Percentiles rank a stretch among this genome's conserved stretches.
Evolutionary conservation across 345 rosid genomes (phyloP).

Genomic region (Acer negundo): DNA sequence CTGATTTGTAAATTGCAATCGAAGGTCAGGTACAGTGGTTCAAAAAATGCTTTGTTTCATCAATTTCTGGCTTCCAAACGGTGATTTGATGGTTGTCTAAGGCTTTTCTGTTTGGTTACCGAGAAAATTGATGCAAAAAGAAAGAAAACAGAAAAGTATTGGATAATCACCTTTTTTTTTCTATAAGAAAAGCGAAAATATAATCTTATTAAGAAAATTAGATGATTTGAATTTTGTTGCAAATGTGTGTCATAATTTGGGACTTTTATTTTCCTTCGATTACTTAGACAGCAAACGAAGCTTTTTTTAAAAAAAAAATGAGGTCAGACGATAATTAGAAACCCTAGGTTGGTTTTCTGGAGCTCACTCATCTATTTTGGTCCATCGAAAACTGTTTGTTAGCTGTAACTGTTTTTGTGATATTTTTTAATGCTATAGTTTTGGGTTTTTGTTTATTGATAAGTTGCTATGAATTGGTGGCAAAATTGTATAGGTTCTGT

Average conservation of each 20-base stretch:
- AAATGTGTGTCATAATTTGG: not conserved
- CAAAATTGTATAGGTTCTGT: not conserved
- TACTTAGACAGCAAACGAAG: no score
- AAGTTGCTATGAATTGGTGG: not conserved
- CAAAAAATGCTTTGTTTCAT: not conserved
- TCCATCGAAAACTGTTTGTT: not conserved
- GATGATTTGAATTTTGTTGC: not conserved
- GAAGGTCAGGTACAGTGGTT: conserved; percentile 13
- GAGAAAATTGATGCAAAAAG: not conserved
- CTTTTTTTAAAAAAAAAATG: not conserved
- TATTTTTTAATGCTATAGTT: not conserved
- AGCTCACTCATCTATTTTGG: not conserved
- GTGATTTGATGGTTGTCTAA: not conserved
- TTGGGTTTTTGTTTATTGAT: not conserved
- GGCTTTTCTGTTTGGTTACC: not conserved
- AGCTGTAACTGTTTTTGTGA: not conserved
- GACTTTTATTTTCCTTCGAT: not conserved
- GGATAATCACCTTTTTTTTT: not conserved
- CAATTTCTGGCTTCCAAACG: not conserved
- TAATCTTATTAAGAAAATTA: not conserved
- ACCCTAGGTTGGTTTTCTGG: not conserved
- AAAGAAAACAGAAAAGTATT: not conserved
- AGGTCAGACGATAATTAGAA: conserved; percentile 1
- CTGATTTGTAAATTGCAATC: not conserved
- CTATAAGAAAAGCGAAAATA: not conserved